Evolutionary conservation across 1,139 yeast species (phyloP).

Genomic region (Eremothecium gossypii): DNA sequence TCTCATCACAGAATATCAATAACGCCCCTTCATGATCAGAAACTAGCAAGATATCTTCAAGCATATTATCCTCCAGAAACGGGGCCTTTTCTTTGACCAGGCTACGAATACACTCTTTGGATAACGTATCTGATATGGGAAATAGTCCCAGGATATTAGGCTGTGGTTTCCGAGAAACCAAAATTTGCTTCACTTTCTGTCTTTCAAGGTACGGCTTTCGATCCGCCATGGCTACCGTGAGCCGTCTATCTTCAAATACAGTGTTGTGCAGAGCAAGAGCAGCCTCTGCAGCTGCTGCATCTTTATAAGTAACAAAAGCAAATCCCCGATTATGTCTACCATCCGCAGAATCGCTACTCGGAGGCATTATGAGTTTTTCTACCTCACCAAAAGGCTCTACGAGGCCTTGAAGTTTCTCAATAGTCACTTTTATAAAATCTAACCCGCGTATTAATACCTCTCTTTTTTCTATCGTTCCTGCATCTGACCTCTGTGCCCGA

Average conservation of each 20-base stretch:
- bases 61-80: conserved; percentile 27
- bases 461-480: conserved; percentile 40
- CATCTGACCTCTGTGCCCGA: conserved; percentile 34
- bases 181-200: conserved; percentile 24
- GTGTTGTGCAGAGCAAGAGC: conserved; percentile 36
- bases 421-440: conserved; percentile 34
- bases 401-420: conserved; percentile 25
- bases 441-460: conserved; percentile 47
- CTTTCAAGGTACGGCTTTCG: conserved; percentile 30
- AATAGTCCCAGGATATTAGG: conserved; percentile 36
- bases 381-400: conserved; percentile 41
- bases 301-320: conserved; percentile 45
- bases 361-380: conserved; percentile 41
- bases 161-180: conserved; percentile 25
- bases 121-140: conserved; percentile 41
- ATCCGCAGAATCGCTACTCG: conserved; percentile 16
- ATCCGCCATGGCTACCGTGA: conserved; percentile 39
- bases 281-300: conserved; percentile 33
- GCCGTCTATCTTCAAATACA: conserved; percentile 34
- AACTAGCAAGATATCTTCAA: conserved; percentile 33
- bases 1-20: conserved; percentile 40
- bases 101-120: conserved; percentile 34
- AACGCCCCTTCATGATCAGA: conserved; percentile 45
- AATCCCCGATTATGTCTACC: conserved; percentile 39
- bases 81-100: conserved; percentile 34